phyloP scores from a whole-genome alignment of 768 basidiomycete genomes.

The Termitomyces sp. region DNA sequence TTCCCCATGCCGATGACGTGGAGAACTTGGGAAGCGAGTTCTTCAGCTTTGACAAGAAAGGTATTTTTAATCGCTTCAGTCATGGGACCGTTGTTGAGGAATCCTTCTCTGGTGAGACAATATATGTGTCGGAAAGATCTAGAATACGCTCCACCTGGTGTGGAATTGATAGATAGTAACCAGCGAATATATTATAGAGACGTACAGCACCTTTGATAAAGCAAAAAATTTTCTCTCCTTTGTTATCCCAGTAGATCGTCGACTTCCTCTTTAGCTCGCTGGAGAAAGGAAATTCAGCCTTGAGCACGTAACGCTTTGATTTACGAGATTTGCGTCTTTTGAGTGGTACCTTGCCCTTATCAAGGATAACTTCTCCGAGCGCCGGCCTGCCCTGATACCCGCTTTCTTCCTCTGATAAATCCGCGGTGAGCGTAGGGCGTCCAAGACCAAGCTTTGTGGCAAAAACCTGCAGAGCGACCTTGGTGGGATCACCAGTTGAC shows the following conservation, averaged over 20 bases:
- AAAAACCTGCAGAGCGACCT: conserved; percentile 52
- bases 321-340: too few species aligned
- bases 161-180: not conserved
- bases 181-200: not conserved
- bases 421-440: conserved; percentile 20
- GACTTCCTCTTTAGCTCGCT: too few species aligned
- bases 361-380: too few species aligned
- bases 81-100: conserved; percentile 17
- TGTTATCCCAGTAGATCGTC: too few species aligned
- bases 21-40: conserved; percentile 33
- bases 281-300: too few species aligned
- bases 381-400: conserved; percentile 15
- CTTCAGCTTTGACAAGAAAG: conserved; percentile 28
- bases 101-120: conserved; percentile 20
- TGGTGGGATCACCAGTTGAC: conserved; percentile 49
- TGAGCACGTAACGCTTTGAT: too few species aligned
- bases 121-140: conserved; percentile 34
- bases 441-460: conserved; percentile 44
- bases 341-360: too few species aligned
- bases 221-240: conserved; percentile 16
- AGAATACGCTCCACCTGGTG: conserved; percentile 39
- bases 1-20: conserved; percentile 32
- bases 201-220: conserved; percentile 34
- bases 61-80: conserved; percentile 21
- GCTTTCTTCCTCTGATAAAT: conserved; percentile 17